A percentile compares a stretch with the other conserved stretches of the same genome.
These are phyloP conservation scores for Alnus glutinosa DNA, from an alignment of 306 rosid genomes.

Conservation along the genomic window DNA sequence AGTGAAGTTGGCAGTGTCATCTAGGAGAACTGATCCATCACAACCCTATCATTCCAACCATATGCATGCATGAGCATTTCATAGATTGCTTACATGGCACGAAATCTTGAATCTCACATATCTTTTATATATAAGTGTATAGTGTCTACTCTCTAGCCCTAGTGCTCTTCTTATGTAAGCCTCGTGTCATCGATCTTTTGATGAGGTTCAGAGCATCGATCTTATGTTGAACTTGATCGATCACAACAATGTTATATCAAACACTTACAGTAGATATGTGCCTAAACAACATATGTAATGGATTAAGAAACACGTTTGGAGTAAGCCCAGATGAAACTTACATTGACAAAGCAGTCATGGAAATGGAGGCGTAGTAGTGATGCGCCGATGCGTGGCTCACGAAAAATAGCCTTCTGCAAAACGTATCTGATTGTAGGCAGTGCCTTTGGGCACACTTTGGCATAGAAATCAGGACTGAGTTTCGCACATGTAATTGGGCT, in stretches of 20 bases:
- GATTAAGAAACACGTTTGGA: no score
- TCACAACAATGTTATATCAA: no score
- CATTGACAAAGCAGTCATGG: slow-evolving; percentile 56
- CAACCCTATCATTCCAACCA: slow-evolving; percentile 43
- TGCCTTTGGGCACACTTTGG: slow-evolving; percentile 35
- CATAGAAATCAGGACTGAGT: slow-evolving; percentile 17
- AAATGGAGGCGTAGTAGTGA: slow-evolving; percentile 51
- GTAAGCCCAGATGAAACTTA: slow-evolving; percentile 15
- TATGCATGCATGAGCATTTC: not conserved
- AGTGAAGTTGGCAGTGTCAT: slow-evolving; percentile 40
- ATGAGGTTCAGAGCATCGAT: no score
- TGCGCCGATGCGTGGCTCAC: slow-evolving; percentile 40
- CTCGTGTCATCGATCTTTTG: no score
- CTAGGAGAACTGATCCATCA: slow-evolving; percentile 65
- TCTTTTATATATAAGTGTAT: no score
- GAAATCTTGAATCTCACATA: no score
- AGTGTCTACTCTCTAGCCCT: no score
- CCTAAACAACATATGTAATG: no score
- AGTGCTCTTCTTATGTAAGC: no score
- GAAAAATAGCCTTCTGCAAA: slow-evolving; percentile 24
- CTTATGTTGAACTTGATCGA: no score
- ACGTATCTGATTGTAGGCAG: slow-evolving; percentile 29
- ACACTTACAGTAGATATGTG: no score
- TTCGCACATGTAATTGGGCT: slow-evolving; percentile 1
- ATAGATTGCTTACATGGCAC: not conserved